Base-by-base conservation (phyloP, 805 yeast species). In the Lipomyces orientalis region DNA sequence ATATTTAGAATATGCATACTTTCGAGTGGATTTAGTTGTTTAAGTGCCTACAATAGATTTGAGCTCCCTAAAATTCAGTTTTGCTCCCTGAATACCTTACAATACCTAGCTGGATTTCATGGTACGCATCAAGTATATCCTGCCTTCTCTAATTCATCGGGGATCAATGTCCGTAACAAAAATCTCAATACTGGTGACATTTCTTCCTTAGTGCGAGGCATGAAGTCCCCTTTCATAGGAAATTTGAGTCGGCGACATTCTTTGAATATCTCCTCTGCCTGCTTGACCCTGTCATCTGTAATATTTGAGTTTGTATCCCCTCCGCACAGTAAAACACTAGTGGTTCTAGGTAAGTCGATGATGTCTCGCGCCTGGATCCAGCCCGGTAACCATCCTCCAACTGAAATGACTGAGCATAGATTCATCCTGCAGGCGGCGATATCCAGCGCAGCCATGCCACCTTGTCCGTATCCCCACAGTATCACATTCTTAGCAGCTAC, bases 401-500 rank as follows among this genome's bases (percentile, higher is more conserved):
- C 63, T 7, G 72, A 64, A 16, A 69, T 57, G 25, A 71, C 73
- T 8, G 73, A 69, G 16, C 60, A 31, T 33, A 71, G 58, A 52
- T 67, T 67, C 60, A 56, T 54, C 4, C 12, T 14, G 10, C 61
- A 55, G 2, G 69, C 34, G 8, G 73, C 73, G 22, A 64, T n/a
- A 16, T 66, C 62, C 35, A 71, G 63, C 9, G 71, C 73, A 1
- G 60, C 69, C 73, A 69, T 71, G 12, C 62, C 73, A 10, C 73
- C 73, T 57, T 71, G 73, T 0, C 66, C 73, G 35, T 66, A 71
- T 3, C 73, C 73, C 68, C 66, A 69, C 22, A 71, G 60, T n/a
- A 67, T 64, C 25, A 71, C 62, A 29, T 70, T 54, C 9, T 39
- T 34, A 4, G 64, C 51, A n/a, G 66, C 62, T 8, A n/a, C 33